Percentiles rank a stretch among this genome's conserved stretches.
phyloP scores from a whole-genome alignment of 257 asterid species.

The Craterostigma plantagineum region DNA sequence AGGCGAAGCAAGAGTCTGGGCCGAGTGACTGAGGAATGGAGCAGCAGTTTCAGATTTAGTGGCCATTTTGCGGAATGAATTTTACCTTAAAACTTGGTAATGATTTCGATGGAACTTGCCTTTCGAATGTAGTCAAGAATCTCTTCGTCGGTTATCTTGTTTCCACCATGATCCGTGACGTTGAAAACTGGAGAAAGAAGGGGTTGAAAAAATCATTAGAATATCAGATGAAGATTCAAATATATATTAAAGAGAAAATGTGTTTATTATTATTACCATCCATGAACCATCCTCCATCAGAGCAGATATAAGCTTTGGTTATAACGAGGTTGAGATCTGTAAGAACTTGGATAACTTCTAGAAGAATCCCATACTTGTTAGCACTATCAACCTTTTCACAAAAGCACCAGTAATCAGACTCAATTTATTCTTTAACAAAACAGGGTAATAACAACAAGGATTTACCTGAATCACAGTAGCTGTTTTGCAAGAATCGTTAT shows the following conservation, averaged over 20 bases:
- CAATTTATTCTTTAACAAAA: not conserved
- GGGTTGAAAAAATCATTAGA: too few relatives aligned
- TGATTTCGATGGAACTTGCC: slow-evolving; percentile 23
- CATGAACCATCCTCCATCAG: slow-evolving; percentile 99
- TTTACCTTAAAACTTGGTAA: too few relatives aligned
- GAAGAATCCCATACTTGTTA: slow-evolving; percentile 80
- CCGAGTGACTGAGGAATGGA: slow-evolving; percentile 68
- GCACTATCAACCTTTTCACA: slow-evolving; percentile 81
- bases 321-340: slow-evolving; percentile 81
- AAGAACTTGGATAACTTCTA: slow-evolving; percentile 83
- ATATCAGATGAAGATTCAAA: not conserved
- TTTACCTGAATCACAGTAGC: slow-evolving; percentile 79
- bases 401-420: not conserved
- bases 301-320: slow-evolving; percentile 74
- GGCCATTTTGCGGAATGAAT: not conserved
- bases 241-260: not conserved
- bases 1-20: slow-evolving; percentile 90
- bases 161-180: slow-evolving; percentile 74
- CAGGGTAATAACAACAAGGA: not conserved
- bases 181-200: slow-evolving; percentile 42
- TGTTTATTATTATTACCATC: slow-evolving; percentile 43
- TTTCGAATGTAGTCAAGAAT: slow-evolving; percentile 60
- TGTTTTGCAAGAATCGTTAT: slow-evolving; percentile 71
- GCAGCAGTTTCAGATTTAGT: slow-evolving; percentile 7
- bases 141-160: slow-evolving; percentile 71